Base-by-base conservation (phyloP, 495 filamentous ascomycete genomes). In the Astrothelium subdiscretum region DNA sequence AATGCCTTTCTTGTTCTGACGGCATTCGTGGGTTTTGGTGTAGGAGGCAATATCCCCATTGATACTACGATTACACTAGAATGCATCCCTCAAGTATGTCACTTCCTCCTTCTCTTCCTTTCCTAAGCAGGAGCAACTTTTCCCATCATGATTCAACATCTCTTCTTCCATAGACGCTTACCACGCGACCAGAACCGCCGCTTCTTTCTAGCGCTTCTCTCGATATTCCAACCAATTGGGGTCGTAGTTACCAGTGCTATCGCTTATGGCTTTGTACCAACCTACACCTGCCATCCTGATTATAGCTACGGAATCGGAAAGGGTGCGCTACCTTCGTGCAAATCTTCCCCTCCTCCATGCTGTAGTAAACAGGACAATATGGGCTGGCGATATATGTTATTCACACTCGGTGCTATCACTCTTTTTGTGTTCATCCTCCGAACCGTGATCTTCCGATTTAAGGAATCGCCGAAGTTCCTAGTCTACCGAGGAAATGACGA, bases 341-440 rank as follows among this genome's bases (percentile, higher is more conserved):
- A 66, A 31, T 62, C 52, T 13, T 68, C 72, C 29, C 60, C 63
- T 18, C 52, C 66, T 27, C 65, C 71, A 18, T 79, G 76, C 59
- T 86, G 83, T 62, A 77, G 71, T 0, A 72, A 76, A 32, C 70
- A 63, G 0, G 74, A 77, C 60, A 84, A 83, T 66, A 71, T 72
- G 65, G 81, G 81, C 3, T 84, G 81, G 81, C 75, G 82, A 15
- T 83, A 83, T 63, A 70, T 82, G 12, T 72, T 77, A 65, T 82
- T 71, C 58, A 74, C 72, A 5, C 58, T 79, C 5, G 78, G 78
- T 11, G 70, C 64, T 1, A 71, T 79, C 57, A 76, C 75, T 6
- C 67, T 79, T 0, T 57, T 71, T n/a, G 70, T 79, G 22, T 79
- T 79, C 64, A 65, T 77, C 64, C 63, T 79, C 1, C 75, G 78